These are phyloP conservation scores for Neobulgaria alba DNA, from an alignment of 2,329 filamentous ascomycete species.

Conservation along the genomic window DNA sequence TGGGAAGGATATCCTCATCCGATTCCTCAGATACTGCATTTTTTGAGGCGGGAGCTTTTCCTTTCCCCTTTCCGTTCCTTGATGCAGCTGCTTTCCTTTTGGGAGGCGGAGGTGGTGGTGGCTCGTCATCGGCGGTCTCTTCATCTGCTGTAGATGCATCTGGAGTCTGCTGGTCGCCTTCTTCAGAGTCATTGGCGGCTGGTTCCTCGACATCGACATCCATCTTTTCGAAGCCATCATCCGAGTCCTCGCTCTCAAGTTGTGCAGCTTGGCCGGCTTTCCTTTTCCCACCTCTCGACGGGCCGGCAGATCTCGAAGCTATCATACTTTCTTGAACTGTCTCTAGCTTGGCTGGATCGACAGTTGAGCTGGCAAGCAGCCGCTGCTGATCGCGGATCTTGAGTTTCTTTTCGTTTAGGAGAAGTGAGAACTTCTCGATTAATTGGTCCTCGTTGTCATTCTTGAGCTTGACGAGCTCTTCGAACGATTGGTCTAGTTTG, in stretches of 20 bases:
- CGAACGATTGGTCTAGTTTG: constrained; percentile 53
- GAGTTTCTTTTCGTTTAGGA: constrained; percentile 72
- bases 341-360: constrained; percentile 19
- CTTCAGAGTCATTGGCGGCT: constrained; percentile 7
- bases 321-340: constrained; percentile 9
- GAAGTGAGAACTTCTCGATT: constrained; percentile 58
- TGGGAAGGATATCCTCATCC: no score
- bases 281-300: constrained; percentile 41
- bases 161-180: constrained; percentile 15
- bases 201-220: constrained; percentile 36
- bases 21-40: no score
- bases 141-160: constrained; percentile 15
- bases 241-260: constrained; percentile 31
- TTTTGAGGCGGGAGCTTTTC: no score
- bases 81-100: constrained; percentile 2
- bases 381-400: constrained; percentile 69
- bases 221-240: constrained; percentile 43
- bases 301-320: constrained; percentile 10
- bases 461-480: constrained; percentile 59
- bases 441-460: constrained; percentile 57
- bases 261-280: constrained; percentile 34
- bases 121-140: constrained; percentile 18
- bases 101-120: constrained; percentile 1
- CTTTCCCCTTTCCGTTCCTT: constrained; percentile 4
- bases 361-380: constrained; percentile 35